phyloP scores from a whole-genome alignment of 441 rosid species.

The Erodium chrysanthum region DNA sequence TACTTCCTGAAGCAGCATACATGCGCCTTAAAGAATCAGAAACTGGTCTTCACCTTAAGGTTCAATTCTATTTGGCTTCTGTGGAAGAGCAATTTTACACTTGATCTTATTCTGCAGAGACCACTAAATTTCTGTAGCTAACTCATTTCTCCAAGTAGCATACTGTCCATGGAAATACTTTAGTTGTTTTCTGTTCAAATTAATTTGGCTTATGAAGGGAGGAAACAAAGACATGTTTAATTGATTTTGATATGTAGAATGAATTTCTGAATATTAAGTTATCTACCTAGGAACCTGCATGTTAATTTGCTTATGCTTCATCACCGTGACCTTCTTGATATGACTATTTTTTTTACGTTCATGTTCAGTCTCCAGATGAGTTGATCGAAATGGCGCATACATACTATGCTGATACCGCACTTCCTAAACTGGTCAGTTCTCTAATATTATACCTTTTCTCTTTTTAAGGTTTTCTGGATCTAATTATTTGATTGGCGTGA shows the following conservation, averaged over 20 bases:
- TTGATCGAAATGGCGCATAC: slow-evolving; percentile 64
- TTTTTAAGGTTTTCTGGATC: slow-evolving; percentile 13
- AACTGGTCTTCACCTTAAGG: slow-evolving; percentile 76
- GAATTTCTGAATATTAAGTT: slow-evolving; percentile 1
- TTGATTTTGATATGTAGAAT: slow-evolving; percentile 13
- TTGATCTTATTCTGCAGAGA: too few species aligned
- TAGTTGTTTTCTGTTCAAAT: not conserved
- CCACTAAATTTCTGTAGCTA: not conserved
- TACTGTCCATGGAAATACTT: not conserved
- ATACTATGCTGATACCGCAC: slow-evolving; percentile 68
- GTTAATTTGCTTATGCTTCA: slow-evolving; percentile 3
- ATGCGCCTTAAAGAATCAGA: slow-evolving; percentile 68
- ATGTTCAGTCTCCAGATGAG: slow-evolving; percentile 51
- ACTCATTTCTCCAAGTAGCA: slow-evolving; percentile 1
- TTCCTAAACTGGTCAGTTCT: slow-evolving; percentile 63
- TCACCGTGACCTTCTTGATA: slow-evolving; percentile 4
- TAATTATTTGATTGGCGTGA: slow-evolving; percentile 19
- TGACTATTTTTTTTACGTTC: slow-evolving; percentile 9
- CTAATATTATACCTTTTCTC: slow-evolving; percentile 15
- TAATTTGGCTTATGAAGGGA: not conserved
- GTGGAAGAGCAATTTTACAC: too few species aligned
- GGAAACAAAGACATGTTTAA: not conserved
- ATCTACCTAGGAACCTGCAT: slow-evolving; percentile 5
- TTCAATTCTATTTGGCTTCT: slow-evolving; percentile 19
- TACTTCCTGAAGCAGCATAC: slow-evolving; percentile 58